Percentiles rank a stretch among this genome's conserved stretches.
Conservation (phyloP, 257 asterid genomes). For the Scutellaria minor region DNA sequence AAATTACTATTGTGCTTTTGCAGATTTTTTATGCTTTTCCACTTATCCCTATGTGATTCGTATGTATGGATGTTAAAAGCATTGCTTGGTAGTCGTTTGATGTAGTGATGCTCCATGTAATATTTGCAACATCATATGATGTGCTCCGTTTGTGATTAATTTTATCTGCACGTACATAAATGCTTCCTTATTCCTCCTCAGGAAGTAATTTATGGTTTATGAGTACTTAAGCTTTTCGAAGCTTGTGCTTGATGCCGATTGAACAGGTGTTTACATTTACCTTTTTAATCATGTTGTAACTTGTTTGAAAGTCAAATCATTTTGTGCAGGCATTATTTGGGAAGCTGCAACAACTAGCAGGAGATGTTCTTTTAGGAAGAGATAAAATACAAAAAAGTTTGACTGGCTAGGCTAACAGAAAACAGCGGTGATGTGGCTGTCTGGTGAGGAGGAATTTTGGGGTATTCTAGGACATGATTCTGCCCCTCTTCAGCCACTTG, state of each 20-base stretch:
- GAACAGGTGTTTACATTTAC: background rate
- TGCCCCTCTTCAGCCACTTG: constrained; percentile 82
- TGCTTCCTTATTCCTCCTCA: background rate
- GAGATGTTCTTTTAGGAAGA: constrained; percentile 88
- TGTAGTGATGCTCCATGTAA: background rate
- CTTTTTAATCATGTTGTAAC: background rate
- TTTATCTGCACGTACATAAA: background rate
- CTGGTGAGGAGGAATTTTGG: constrained; percentile 96
- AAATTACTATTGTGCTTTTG: background rate
- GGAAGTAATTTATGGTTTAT: background rate
- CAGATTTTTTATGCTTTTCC: background rate
- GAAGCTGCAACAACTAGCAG: constrained; percentile 94
- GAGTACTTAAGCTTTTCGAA: background rate
- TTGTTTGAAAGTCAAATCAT: constrained; percentile 11
- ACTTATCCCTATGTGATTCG: too few relatives aligned
- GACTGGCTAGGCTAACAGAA: constrained; percentile 90
- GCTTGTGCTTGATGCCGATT: constrained; percentile 3
- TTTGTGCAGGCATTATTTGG: constrained; percentile 89
- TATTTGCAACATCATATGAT: background rate
- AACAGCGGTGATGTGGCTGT: constrained; percentile 94
- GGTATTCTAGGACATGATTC: constrained; percentile 77
- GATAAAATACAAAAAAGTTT: constrained; percentile 89
- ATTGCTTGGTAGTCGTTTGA: too few relatives aligned
- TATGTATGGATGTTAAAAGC: too few relatives aligned
- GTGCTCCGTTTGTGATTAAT: background rate